Evolutionary conservation across 2,329 filamentous ascomycete species (phyloP), one percentile per base, ranked within the genome.

Genomic region (Ascochyta rabiei): DNA sequence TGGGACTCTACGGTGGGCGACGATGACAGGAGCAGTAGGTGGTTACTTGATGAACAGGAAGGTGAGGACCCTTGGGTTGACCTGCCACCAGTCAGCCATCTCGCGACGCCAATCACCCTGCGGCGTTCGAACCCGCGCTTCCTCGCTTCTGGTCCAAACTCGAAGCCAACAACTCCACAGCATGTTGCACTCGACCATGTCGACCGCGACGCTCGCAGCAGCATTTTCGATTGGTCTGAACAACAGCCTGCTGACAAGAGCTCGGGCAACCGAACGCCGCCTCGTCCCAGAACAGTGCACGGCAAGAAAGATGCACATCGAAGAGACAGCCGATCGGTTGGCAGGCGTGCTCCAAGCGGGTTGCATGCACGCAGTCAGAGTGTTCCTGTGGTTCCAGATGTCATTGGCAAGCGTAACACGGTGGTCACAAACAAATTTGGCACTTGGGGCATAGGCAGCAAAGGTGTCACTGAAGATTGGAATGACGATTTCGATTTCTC

Each of bases 401-500:
- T 67, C 59, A 76, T 71, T 62, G 79, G 71, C 64, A 74, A 80
- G 75, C 57, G 88, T 82, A 71, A 81, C 74, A 68, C 74, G 73
- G 68, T 89, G 77, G 73, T 80, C 74, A 68, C 84, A n/a, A 83
- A 74, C 48, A 93, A 92, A 66, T 93, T 91, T 68, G 89, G 90
- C 38, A 93, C 90, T 1, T 93, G 90, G 90, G 89, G 89, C 2
- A 77, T 91, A 37, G 86, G 88, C n/a, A 87, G 85, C 59, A 93
- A 93, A 73, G 88, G 85, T 15, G 87, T 87, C 10, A 93, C 88
- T 57, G 91, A 96, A 71, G 90, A 95, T 68, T 96, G 91, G 91
- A 91, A 93, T 64, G 89, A 93, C 60, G 91, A 96, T 71, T 95
- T 96, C 64, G 89, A 93, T 56, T 93, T 93, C 69, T 82, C 83